A percentile compares a stretch with the other conserved stretches of the same genome.
Evolutionary conservation across 106 monocot species (phyloP).

Genomic region (Triglochin maritima): DNA sequence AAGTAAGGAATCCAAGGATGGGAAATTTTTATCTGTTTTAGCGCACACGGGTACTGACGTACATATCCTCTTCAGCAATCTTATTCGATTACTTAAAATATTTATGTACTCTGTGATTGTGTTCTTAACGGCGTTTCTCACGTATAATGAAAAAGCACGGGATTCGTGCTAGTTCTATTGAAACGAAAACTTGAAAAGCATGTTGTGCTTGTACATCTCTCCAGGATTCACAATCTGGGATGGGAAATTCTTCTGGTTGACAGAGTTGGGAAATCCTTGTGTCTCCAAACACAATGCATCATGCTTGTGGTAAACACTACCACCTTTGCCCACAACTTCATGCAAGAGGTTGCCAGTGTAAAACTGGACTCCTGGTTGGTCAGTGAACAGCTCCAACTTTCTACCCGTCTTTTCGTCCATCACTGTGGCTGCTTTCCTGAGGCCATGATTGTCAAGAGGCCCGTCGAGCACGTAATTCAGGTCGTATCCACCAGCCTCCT

Average conservation of each 20-base stretch:
- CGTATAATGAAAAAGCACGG: too few relatives aligned
- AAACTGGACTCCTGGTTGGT: constrained; percentile 82
- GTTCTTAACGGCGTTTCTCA: too few relatives aligned
- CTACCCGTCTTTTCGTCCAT: constrained; percentile 32
- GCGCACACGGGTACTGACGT: too few relatives aligned
- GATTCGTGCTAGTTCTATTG: background rate
- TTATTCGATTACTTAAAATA: too few relatives aligned
- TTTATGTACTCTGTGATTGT: too few relatives aligned
- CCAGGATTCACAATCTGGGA: constrained; percentile 57
- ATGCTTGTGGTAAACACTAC: constrained; percentile 30
- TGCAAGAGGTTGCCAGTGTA: constrained; percentile 56
- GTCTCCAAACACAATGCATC: constrained; percentile 69
- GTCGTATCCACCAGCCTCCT: constrained; percentile 47
- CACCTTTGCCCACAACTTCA: constrained; percentile 43
- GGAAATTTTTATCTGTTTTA: too few relatives aligned
- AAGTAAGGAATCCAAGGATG: too few relatives aligned
- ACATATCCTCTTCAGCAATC: too few relatives aligned
- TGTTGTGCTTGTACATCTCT: constrained; percentile 53
- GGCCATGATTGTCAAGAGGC: constrained; percentile 3
- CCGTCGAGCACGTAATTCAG: constrained; percentile 61
- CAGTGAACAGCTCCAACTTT: constrained; percentile 45
- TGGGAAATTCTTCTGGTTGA: constrained; percentile 66
- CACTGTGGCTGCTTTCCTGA: constrained; percentile 60
- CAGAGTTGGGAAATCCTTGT: constrained; percentile 70
- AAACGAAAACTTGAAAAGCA: constrained; percentile 58